Percentiles rank a stretch among this genome's conserved stretches.
phyloP scores from a whole-genome alignment of 1,284 basidiomycete genomes.

The Kwoniella shivajii region DNA sequence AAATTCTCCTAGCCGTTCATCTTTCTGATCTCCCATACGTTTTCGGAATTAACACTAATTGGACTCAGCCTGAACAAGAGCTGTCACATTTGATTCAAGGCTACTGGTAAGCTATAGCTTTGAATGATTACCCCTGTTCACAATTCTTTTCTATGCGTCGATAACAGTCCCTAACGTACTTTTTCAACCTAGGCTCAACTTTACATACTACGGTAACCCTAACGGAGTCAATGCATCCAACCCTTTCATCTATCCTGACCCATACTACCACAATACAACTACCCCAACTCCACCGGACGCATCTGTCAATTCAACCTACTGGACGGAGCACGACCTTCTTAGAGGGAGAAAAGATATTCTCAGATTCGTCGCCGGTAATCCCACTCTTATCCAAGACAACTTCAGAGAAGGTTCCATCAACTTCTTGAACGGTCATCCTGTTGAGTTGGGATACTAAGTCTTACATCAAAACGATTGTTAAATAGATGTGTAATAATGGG shows the following conservation, averaged over 20 bases:
- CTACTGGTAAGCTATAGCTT: slow-evolving; percentile 39
- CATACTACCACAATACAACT: background rate
- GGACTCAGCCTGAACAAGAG: slow-evolving; percentile 24
- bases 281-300: background rate
- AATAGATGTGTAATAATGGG: no score
- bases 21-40: slow-evolving; percentile 31
- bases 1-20: slow-evolving; percentile 22
- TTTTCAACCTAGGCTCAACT: slow-evolving; percentile 47
- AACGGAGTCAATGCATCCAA: slow-evolving; percentile 35
- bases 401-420: slow-evolving; percentile 39
- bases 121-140: background rate
- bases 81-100: slow-evolving; percentile 33
- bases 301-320: slow-evolving; percentile 7
- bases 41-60: slow-evolving; percentile 28
- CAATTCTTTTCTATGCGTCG: background rate
- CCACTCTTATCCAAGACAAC: slow-evolving; percentile 36
- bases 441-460: slow-evolving; percentile 26
- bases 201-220: slow-evolving; percentile 44
- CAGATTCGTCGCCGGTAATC: slow-evolving; percentile 27
- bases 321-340: slow-evolving; percentile 11
- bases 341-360: slow-evolving; percentile 33
- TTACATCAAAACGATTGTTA: no score
- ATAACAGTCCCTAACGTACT: background rate
- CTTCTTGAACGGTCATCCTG: slow-evolving; percentile 34
- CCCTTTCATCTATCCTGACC: slow-evolving; percentile 38